These are phyloP conservation scores for Adiantum capillusveneris DNA, from an alignment of 75 land plant species.

Conservation along the genomic window DNA sequence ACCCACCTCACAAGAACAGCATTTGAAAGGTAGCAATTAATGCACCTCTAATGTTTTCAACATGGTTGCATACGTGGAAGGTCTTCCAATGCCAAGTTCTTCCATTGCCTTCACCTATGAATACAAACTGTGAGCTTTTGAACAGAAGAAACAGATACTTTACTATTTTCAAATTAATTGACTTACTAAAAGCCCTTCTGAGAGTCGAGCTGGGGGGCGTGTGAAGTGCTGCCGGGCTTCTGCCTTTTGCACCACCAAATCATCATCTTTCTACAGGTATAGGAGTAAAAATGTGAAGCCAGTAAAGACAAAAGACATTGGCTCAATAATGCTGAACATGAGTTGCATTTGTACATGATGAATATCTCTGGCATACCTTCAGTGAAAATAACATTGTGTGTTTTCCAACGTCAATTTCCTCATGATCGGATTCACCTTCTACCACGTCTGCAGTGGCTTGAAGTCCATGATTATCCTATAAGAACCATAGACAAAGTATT, in stretches of 20 bases:
- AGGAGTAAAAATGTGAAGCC: background rate
- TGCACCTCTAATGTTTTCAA: constrained; percentile 77
- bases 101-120: constrained; percentile 73
- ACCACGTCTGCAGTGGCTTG: too few species aligned
- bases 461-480: too few species aligned
- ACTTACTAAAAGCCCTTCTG: constrained; percentile 74
- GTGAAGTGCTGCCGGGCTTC: constrained; percentile 66
- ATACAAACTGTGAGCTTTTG: background rate
- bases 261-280: constrained; percentile 36
- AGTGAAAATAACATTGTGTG: too few species aligned
- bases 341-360: too few species aligned
- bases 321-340: too few species aligned
- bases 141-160: background rate
- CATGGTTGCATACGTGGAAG: constrained; percentile 95
- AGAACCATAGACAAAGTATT: too few species aligned
- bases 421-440: too few species aligned
- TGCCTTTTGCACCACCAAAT: constrained; percentile 34
- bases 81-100: constrained; percentile 98
- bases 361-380: too few species aligned
- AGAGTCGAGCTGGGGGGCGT: constrained; percentile 74
- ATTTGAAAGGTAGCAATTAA: too few species aligned
- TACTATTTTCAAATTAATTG: too few species aligned
- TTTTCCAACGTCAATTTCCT: too few species aligned
- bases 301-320: too few species aligned
- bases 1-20: background rate